Evolutionary conservation across 192 early-diverging fungal species (phyloP).

Genomic region (Dispira parvispora): DNA sequence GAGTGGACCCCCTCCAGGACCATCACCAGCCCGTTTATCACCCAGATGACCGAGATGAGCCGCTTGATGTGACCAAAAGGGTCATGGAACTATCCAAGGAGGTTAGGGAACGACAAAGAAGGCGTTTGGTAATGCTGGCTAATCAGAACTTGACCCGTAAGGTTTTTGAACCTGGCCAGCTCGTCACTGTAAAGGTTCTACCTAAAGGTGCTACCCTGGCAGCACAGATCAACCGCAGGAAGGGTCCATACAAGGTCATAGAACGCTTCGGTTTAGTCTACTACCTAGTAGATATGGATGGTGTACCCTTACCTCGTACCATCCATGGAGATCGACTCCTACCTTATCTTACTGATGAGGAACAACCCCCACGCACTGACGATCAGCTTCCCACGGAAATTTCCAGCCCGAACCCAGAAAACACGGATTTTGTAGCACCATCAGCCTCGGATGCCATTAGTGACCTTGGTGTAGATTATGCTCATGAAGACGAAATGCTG

Average conservation of each 20-base stretch:
- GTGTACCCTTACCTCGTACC: neutral
- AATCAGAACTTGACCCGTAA: neutral
- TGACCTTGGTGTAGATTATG: no score
- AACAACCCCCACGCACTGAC: neutral
- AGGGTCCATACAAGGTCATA: slow-evolving; percentile 12
- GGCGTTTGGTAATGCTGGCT: neutral
- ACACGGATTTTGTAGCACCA: no score
- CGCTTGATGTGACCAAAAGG: neutral
- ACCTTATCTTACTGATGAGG: neutral
- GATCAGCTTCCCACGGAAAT: no score
- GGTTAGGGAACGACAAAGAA: neutral
- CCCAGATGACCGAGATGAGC: slow-evolving; percentile 1
- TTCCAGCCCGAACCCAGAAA: no score
- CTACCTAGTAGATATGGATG: neutral
- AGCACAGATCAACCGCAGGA: neutral
- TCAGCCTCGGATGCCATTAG: no score
- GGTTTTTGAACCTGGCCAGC: neutral
- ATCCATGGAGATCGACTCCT: neutral
- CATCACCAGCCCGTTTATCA: neutral
- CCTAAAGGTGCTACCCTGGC: slow-evolving; percentile 11
- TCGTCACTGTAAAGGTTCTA: neutral
- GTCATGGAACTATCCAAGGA: neutral
- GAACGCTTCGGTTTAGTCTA: neutral
- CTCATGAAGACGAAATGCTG: no score
- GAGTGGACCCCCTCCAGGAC: neutral